Percentiles rank a stretch among this genome's conserved stretches.
Evolutionary conservation across 495 filamentous ascomycete genomes (phyloP).

Genomic region (Aspergillus baeticus): DNA sequence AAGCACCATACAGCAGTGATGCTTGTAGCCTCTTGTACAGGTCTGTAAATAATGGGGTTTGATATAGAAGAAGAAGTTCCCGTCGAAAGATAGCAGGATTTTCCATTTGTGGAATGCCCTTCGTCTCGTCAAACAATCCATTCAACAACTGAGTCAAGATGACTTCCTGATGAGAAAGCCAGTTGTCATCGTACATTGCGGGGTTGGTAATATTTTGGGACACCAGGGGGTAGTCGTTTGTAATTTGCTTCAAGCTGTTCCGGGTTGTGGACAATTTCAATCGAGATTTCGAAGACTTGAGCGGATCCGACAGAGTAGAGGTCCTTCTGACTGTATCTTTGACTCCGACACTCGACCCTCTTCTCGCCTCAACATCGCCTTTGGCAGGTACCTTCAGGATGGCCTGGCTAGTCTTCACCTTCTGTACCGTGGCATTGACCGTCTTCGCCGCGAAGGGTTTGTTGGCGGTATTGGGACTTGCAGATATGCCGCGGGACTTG

Average conservation of each 20-base stretch:
- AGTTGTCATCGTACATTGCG: constrained; percentile 64
- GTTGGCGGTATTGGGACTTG: not conserved
- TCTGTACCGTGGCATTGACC: constrained; percentile 1
- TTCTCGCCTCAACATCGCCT: not conserved
- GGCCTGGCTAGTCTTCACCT: constrained; percentile 6
- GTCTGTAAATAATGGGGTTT: constrained; percentile 47
- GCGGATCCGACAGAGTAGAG: constrained; percentile 11
- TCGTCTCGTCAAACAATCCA: constrained; percentile 44
- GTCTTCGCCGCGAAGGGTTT: constrained; percentile 9
- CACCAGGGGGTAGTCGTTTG: constrained; percentile 51
- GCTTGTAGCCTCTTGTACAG: constrained; percentile 62
- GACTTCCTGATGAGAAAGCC: constrained; percentile 63
- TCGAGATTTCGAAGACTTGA: constrained; percentile 22
- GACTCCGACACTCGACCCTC: not conserved
- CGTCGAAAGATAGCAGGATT: constrained; percentile 38
- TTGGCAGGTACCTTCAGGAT: constrained; percentile 11
- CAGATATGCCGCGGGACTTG: not conserved
- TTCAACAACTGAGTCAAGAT: constrained; percentile 63
- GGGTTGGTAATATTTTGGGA: constrained; percentile 53
- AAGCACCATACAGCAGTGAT: constrained; percentile 60
- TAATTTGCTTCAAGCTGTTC: constrained; percentile 19
- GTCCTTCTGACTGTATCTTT: constrained; percentile 10
- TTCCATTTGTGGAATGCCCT: constrained; percentile 12
- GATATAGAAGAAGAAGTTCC: constrained; percentile 54
- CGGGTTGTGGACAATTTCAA: constrained; percentile 16